Evolutionary conservation across 202 grass and related monocot genomes (phyloP), one percentile per base, ranked within the genome.

Genomic region (Bolboschoenoplectus hybrid): DNA sequence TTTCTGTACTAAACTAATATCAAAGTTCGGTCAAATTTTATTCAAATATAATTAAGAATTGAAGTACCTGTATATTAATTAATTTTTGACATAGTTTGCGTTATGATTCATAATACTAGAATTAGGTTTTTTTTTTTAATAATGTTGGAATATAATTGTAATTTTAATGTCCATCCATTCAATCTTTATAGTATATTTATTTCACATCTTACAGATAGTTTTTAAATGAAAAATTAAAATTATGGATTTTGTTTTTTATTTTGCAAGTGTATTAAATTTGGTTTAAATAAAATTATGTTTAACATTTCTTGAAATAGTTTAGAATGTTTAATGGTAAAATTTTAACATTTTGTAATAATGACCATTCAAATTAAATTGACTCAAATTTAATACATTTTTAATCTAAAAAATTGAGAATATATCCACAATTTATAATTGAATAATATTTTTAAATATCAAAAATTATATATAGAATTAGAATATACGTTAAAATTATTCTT

Each of bases 1-100:
- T 78, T 78, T 57, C 52, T 53, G 74, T 78, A 40, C 2, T 73
- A 53, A 36, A 35, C 7, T 78, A 34, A 40, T n/a, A 57, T 51
- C 13, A 55, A 58, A 56, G 5, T 40, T 77, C 1, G 51, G 34
- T 56, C 34, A 57, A 4, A 57, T 4, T 38, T 39, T 57, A 17
- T 78, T 78, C 35, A 39, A 39, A 77, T 45, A 2, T 44, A 3
- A 7, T 3, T 2, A 68, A 16, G 26, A 26, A 26, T 26, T 26
- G 26, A 26, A 26, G 26, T 26, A 26, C 26, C 26, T 26, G 26
- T 26, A 26, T 67, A 67, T 67, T 61, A n/a, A 5, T 39, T 67
- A 58, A 2, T 67, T 67, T 6, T 43, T 44, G 5, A 43, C 66
- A 44, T 9, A 8, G 39, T 44, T 41, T 69, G 66, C 7, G 3